Evolutionary conservation across 495 filamentous ascomycete genomes (phyloP), one percentile per base, ranked within the genome.

Genomic region (Filosporella fistucella): DNA sequence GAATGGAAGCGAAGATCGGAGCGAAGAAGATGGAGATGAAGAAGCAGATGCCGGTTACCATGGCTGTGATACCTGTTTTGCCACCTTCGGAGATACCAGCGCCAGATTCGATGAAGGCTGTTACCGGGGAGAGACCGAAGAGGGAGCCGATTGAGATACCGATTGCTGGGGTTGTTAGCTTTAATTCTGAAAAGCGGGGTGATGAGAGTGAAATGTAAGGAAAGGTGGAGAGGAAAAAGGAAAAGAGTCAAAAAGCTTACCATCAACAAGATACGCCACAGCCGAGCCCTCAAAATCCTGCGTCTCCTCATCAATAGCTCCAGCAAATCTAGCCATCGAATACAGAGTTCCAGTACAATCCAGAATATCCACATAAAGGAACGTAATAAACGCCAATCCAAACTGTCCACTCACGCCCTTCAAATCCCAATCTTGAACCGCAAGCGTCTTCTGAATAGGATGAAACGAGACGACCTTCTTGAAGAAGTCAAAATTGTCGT

Each of bases 11-110:
- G 60, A 90, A 90, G 48, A 91, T 88, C 2, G 87, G 87, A 0
- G 87, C 85, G 63, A 90, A 90, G 72, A 91, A 91, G 32, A 91
- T 78, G 30, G 85, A 74, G 59, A 91, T 81, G 72, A 91, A 89
- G 72, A 91, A 91, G 63, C 82, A 86, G 45, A 89, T 25, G 24
- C 87, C 87, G 0, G 87, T 82, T 34, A 75, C 66, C 59, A 84
- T 81, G 16, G 87, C 82, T 1, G 86, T 89, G 11, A 91, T 66
- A 10, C 87, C 87, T 0, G 87, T 91, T 54, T 80, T 80, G 10
- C 86, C 86, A 23, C 87, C 87, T 66, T 91, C 87, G 2, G 85
- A 83, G 56, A 91, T 91, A 49, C 87, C 87, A 13, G 87, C 86
- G 53, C 86, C 87, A 23, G 82, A 87, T 64, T 90, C 87, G 53